Evolutionary conservation across 768 basidiomycete species (phyloP).

Genomic region (Mycena maculata): DNA sequence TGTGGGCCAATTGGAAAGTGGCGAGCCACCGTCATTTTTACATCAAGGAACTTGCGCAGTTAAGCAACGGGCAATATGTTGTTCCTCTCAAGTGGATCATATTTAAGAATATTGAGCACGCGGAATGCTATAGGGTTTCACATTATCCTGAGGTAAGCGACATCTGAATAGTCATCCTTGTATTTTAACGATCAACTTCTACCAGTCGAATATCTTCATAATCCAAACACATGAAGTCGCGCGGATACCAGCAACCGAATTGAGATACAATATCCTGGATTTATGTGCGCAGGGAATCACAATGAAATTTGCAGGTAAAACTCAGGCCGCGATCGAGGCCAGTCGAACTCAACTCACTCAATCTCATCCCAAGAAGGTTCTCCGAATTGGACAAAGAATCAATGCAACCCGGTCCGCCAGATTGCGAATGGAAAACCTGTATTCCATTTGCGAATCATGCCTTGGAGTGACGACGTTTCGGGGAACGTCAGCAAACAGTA

Average conservation of each 20-base stretch:
- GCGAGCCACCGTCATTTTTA: neutral
- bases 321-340: no score
- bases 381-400: conserved; percentile 34
- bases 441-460: conserved; percentile 21
- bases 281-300: neutral
- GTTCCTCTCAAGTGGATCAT: conserved; percentile 28
- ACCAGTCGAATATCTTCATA: neutral
- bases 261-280: conserved; percentile 12
- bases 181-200: neutral
- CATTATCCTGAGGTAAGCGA: neutral
- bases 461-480: conserved; percentile 18
- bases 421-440: conserved; percentile 1
- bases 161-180: neutral
- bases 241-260: neutral
- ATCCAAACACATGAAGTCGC: neutral
- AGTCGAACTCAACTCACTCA: neutral
- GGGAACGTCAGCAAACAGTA: conserved; percentile 44
- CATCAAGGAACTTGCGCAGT: conserved; percentile 19
- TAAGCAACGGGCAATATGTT: conserved; percentile 32
- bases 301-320: conserved; percentile 14
- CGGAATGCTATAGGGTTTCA: neutral
- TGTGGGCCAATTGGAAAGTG: conserved; percentile 26
- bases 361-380: neutral
- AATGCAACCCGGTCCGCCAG: conserved; percentile 26
- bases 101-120: neutral